phyloP scores from a whole-genome alignment of 176 grass and related monocot species.

The Hyparrhenia diplandra region DNA sequence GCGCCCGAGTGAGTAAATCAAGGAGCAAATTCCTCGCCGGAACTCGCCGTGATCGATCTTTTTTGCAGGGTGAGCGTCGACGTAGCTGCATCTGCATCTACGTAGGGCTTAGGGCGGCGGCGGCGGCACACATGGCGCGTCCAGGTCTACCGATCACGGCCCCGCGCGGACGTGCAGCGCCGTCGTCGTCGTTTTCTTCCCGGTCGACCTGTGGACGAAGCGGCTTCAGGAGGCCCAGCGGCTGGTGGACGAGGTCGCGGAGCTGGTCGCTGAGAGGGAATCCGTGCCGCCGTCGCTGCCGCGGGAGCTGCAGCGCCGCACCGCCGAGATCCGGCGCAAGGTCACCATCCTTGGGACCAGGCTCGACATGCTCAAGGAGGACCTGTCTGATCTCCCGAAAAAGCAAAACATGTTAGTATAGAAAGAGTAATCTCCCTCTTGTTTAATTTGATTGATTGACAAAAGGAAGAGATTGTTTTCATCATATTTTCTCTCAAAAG shows the following conservation, averaged over 20 bases:
- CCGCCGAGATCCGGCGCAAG: conserved; percentile 57
- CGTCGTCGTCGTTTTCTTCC: not conserved
- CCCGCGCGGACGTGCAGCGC: not conserved
- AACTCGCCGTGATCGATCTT: not conserved
- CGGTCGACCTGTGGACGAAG: conserved; percentile 55
- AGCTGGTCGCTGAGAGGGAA: conserved; percentile 42
- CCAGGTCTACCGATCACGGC: not conserved
- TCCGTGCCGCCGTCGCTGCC: conserved; percentile 47
- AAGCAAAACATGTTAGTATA: conserved; percentile 37
- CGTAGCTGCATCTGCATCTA: not conserved
- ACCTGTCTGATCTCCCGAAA: conserved; percentile 47
- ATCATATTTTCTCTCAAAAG: too few species aligned
- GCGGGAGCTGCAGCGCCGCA: conserved; percentile 33
- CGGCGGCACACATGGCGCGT: not conserved
- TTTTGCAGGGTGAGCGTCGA: too few species aligned
- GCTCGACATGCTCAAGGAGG: conserved; percentile 47
- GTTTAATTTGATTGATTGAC: not conserved
- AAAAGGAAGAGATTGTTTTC: not conserved
- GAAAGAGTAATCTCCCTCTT: not conserved
- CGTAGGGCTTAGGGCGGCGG: too few species aligned
- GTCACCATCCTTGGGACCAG: conserved; percentile 56
- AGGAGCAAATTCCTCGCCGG: not conserved
- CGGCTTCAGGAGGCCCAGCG: conserved; percentile 51
- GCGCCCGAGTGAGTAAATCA: not conserved
- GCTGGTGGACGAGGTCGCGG: conserved; percentile 33